These are phyloP conservation scores for Fusarium austroafricanum DNA, from an alignment of 2,329 filamentous ascomycete species.

Conservation along the genomic window DNA sequence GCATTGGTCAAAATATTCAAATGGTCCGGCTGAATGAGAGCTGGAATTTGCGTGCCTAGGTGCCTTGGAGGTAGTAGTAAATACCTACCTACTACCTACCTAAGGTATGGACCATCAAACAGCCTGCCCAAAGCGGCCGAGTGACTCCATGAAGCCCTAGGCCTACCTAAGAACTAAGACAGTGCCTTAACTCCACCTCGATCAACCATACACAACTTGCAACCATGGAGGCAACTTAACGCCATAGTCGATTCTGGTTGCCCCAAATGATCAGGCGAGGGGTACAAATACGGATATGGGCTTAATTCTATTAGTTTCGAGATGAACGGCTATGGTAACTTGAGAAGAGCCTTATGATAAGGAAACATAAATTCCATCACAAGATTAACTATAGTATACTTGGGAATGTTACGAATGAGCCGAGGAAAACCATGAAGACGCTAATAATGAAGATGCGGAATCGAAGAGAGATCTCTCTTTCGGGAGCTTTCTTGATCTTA, in stretches of 20 bases:
- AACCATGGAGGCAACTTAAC: constrained; percentile 13
- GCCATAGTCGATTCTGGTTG: constrained; percentile 11
- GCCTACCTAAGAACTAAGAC: too few species aligned
- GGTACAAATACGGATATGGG: neutral
- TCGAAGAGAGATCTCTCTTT: neutral
- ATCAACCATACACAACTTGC: constrained; percentile 1
- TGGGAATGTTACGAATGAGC: neutral
- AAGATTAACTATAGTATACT: neutral
- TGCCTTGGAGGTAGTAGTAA: too few species aligned
- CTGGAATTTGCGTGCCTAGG: constrained; percentile 29
- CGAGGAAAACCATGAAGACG: neutral
- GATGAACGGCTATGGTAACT: neutral
- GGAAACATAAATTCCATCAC: neutral
- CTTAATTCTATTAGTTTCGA: neutral
- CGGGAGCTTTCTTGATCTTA: neutral
- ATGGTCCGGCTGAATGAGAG: too few species aligned
- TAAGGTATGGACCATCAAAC: too few species aligned
- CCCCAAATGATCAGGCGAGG: neutral
- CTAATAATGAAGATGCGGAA: neutral
- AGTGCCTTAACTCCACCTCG: constrained; percentile 10
- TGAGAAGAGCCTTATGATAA: neutral
- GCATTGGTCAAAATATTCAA: constrained; percentile 3
- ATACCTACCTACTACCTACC: too few species aligned
- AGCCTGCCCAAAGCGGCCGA: constrained; percentile 14
- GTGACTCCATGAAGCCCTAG: too few species aligned